Base-by-base conservation (phyloP, 2,329 filamentous ascomycete species). In the Xylaria sp. region DNA sequence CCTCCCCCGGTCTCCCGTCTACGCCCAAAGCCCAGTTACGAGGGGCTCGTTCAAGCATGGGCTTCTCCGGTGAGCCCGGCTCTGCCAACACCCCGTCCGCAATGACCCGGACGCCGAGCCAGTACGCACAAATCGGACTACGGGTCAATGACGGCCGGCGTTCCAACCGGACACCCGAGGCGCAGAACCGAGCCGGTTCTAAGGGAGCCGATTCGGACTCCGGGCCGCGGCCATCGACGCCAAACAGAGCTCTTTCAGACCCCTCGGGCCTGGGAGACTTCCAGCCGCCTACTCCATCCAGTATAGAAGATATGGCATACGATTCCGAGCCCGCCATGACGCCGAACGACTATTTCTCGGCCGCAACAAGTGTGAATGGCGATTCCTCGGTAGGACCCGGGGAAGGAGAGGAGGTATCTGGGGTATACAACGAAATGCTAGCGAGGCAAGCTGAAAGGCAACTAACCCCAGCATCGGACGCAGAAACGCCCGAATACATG, bases 271-370 rank as follows among this genome's bases (percentile, higher is more conserved):
- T 66, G 2, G n/a, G n/a, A n/a, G 67, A 70, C 32, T 74, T 65
- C 57, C 73, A 73, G 43, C 73, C 75, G 4, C 67, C 75, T n/a
- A 77, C 75, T 36, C 75, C 75, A 2, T 71, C 76, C 12, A 75
- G 73, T 60, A 63, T 67, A 34, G 69, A 70, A 28, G 74, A 78
- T 12, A 61, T 73, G 48, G 76, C 73, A 7, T 79, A 79, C 62
- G 76, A 79, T 60, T 79, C 77, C n/a, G 77, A 79, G 60, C 77
- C 77, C 4, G 68, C 71, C 23, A 69, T 75, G 69, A 73, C 74
- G 32, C 72, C 73, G 3, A 57, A 39, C 20, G 72, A 76, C 41
- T 76, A 75, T 58, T 77, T 77, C 68, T 71, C 74, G 6, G 67
- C 69, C 18, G 60, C 61, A 5, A 67, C 68, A 12, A 74, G 70